Percentiles rank a stretch among this genome's conserved stretches.
Evolutionary conservation across 805 yeast genomes (phyloP).

Genomic region (Schizosaccharomyces pombe): ASM294v3 CU329670.1:1251501-1252000

Average conservation of each 20-base stretch:
- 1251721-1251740: constrained; percentile 99
- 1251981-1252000: constrained; percentile 94
- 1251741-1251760: constrained; percentile 98
- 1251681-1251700: constrained; percentile 98
- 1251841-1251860: constrained; percentile 89
- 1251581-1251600: constrained; percentile 41
- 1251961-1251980: constrained; percentile 92
- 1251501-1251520: constrained; percentile 97
- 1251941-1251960: constrained; percentile 97
- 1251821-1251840: constrained; percentile 97
- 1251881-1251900: constrained; percentile 67
- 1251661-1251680: constrained; percentile 84
- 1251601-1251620: constrained; percentile 82
- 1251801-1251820: constrained; percentile 90
- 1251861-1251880: constrained; percentile 88
- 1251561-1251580: constrained; percentile 70
- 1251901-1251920: constrained; percentile 98
- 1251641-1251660: constrained; percentile 79
- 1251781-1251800: constrained; percentile 85
- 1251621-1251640: constrained; percentile 84
- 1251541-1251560: constrained; percentile 99
- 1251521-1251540: constrained; percentile 96
- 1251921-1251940: constrained; percentile 96
- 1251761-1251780: constrained; percentile 89
- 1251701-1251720: constrained; percentile 94